Conservation (phyloP, 2,329 filamentous ascomycete species). For the Tolypocladium amazonense region DNA sequence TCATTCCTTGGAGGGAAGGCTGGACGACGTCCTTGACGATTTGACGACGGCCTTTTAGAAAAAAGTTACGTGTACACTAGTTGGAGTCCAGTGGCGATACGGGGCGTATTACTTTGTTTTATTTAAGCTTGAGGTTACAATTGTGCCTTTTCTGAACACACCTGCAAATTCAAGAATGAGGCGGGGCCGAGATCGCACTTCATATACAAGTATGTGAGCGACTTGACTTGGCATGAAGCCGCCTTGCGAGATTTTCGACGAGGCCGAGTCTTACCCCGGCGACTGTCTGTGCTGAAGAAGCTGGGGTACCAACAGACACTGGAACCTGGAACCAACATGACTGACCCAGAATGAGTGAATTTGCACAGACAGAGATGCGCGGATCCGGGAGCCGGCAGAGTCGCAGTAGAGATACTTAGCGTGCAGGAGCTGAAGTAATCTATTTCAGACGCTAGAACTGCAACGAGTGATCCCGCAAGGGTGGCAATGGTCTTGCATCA, state of each 20-base stretch:
- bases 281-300: not conserved
- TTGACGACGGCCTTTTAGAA: not conserved
- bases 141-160: not conserved
- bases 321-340: too few relatives aligned
- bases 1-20: too few relatives aligned
- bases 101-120: not conserved
- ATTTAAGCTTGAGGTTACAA: not conserved
- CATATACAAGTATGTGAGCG: not conserved
- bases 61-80: not conserved
- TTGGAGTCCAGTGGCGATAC: not conserved
- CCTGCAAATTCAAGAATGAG: not conserved
- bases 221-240: not conserved
- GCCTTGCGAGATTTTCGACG: not conserved
- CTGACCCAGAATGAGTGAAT: not conserved
- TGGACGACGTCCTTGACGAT: not conserved
- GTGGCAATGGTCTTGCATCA: not conserved
- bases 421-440: not conserved
- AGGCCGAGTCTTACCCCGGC: not conserved
- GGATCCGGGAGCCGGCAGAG: not conserved
- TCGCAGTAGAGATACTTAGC: not conserved
- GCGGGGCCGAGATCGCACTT: not conserved
- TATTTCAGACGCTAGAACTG: not conserved
- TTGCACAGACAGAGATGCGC: not conserved
- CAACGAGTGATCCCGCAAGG: not conserved
- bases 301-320: not conserved